Conservation (phyloP, 1,284 basidiomycete species). For the Trichosporon asahii region DNA sequence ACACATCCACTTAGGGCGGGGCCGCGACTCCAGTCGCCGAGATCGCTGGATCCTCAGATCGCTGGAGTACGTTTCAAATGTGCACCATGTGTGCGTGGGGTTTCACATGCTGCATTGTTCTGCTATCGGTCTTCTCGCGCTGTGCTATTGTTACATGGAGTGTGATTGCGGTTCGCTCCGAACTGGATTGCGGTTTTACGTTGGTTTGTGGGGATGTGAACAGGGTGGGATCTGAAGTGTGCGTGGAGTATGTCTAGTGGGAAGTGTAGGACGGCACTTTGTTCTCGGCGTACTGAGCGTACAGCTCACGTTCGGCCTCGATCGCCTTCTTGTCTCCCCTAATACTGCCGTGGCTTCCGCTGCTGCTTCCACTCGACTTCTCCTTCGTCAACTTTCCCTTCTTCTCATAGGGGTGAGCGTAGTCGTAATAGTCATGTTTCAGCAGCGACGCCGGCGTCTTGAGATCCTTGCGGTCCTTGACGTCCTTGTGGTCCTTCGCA, state of each 20-base stretch:
- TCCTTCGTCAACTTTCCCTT: neutral
- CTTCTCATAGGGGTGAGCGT: neutral
- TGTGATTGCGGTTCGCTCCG: no score
- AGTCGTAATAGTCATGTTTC: neutral
- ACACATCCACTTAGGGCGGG: neutral
- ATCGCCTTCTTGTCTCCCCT: neutral
- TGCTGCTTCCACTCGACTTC: neutral
- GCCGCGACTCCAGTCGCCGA: neutral
- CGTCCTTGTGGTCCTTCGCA: neutral
- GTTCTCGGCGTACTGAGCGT: neutral
- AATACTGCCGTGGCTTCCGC: neutral
- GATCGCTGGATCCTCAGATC: neutral
- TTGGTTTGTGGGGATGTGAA: neutral
- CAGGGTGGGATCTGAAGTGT: neutral
- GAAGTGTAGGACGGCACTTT: neutral
- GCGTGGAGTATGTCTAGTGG: neutral
- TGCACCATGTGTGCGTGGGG: neutral
- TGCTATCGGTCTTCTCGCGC: neutral
- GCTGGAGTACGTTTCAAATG: neutral
- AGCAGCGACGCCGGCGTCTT: neutral
- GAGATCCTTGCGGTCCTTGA: neutral
- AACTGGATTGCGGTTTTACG: no score
- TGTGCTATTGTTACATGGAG: neutral
- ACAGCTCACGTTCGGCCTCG: neutral
- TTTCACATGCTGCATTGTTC: neutral